Percentiles rank a stretch among this genome's conserved stretches.
Evolutionary conservation across 805 yeast genomes (phyloP).

Genomic region (Wickerhamiella sergipiensis): DNA sequence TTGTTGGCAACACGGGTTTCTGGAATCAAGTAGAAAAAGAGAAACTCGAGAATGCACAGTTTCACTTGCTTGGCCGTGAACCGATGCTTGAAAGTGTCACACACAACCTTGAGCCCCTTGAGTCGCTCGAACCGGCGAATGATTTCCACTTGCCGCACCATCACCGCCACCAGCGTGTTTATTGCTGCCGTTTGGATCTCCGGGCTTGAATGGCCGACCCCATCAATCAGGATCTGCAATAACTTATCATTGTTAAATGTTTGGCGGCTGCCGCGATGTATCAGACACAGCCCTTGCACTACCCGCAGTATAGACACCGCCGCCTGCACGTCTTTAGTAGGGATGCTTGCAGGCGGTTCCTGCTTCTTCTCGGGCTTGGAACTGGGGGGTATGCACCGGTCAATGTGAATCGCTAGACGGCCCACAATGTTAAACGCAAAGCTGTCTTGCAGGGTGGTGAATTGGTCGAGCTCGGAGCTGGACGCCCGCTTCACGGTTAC

Average conservation of each 20-base stretch:
- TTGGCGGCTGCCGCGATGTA: conserved; percentile 43
- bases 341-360: not conserved
- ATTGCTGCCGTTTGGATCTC: conserved; percentile 30
- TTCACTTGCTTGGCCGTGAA: conserved; percentile 39
- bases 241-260: conserved; percentile 34
- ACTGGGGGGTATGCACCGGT: not conserved
- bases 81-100: conserved; percentile 31
- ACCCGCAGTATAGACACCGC: conserved; percentile 16
- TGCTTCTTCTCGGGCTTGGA: not conserved
- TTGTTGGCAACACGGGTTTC: conserved; percentile 28
- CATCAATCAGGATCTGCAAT: conserved; percentile 4
- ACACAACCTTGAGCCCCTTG: conserved; percentile 41
- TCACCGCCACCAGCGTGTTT: conserved; percentile 41
- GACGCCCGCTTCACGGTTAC: not conserved
- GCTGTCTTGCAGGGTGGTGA: conserved; percentile 36
- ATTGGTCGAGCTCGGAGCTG: conserved; percentile 18
- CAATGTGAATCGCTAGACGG: conserved; percentile 18
- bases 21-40: conserved; percentile 54
- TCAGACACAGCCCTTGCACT: conserved; percentile 45
- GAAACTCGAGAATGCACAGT: conserved; percentile 52
- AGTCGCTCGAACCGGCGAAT: conserved; percentile 45
- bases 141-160: conserved; percentile 43
- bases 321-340: not conserved
- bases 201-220: conserved; percentile 6
- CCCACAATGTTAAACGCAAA: conserved; percentile 39